Evolutionary conservation across 257 asterid genomes (phyloP).

Genomic region (Petrea volubilis): DNA sequence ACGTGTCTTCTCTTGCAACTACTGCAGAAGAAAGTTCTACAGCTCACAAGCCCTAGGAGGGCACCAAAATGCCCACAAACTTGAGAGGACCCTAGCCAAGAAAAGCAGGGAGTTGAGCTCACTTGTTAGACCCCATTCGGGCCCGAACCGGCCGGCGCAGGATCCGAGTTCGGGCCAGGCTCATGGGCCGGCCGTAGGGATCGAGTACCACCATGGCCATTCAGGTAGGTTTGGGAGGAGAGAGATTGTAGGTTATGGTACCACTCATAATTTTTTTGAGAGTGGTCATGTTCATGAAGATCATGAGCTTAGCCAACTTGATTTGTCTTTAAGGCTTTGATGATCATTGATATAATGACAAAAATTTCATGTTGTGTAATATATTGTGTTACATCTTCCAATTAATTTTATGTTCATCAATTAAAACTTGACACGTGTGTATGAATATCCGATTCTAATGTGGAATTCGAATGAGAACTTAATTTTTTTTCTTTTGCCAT

Average conservation of each 20-base stretch:
- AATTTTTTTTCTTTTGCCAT: no score
- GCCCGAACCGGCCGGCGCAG: conserved; percentile 22
- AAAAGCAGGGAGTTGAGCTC: conserved; percentile 65
- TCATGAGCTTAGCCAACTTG: conserved; percentile 61
- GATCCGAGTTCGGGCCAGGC: conserved; percentile 9
- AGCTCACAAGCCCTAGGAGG: conserved; percentile 97
- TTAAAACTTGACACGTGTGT: no score
- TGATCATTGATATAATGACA: no score
- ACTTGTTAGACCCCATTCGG: conserved; percentile 35
- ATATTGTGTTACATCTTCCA: no score
- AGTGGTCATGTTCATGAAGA: conserved; percentile 48
- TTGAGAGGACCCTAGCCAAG: conserved; percentile 80
- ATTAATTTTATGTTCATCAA: no score
- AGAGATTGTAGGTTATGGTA: no score
- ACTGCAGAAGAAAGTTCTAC: conserved; percentile 71
- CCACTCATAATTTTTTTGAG: no score
- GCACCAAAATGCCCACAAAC: conserved; percentile 89
- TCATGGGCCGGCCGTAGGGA: conserved; percentile 7
- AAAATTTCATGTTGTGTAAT: no score
- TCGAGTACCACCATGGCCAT: conserved; percentile 16
- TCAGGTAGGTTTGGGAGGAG: no score
- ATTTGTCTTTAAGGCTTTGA: conserved; percentile 71
- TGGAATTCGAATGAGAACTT: no score
- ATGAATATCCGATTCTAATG: no score
- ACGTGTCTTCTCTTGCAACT: conserved; percentile 78